These are phyloP conservation scores for Rubia yunnanensis DNA, from an alignment of 257 asterid genomes.

Conservation along the genomic window DNA sequence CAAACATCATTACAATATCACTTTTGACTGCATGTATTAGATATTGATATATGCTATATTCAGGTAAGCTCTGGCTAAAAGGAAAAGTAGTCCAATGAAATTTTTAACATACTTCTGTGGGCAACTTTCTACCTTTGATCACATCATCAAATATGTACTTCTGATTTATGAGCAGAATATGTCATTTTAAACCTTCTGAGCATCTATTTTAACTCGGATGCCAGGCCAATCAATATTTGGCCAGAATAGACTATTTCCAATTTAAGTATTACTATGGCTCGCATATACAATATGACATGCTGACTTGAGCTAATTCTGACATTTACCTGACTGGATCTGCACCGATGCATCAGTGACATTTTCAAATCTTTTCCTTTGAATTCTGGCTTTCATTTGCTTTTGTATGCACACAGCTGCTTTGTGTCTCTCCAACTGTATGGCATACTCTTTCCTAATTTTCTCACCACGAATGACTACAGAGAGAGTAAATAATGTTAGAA, in stretches of 20 bases:
- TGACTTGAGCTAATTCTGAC: background rate
- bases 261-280: background rate
- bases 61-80: background rate
- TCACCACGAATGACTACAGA: slow-evolving; percentile 78
- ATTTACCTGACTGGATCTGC: slow-evolving; percentile 75
- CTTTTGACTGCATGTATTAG: background rate
- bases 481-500: slow-evolving; percentile 9
- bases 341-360: slow-evolving; percentile 51
- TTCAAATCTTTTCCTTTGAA: slow-evolving; percentile 33
- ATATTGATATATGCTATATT: background rate
- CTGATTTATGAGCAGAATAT: background rate
- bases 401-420: slow-evolving; percentile 82
- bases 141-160: background rate
- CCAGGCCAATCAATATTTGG: background rate
- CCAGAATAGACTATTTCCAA: background rate
- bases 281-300: background rate
- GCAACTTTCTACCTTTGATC: background rate
- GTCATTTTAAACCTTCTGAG: background rate
- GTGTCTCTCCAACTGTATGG: slow-evolving; percentile 40
- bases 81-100: background rate
- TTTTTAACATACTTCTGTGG: background rate
- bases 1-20: background rate
- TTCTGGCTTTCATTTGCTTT: slow-evolving; percentile 56
- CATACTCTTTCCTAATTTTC: slow-evolving; percentile 69
- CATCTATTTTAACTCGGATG: background rate